Percentiles rank a stretch among this genome's conserved stretches.
phyloP scores from a whole-genome alignment of 495 filamentous ascomycete genomes.

The Hyaloscypha variabilis region DNA sequence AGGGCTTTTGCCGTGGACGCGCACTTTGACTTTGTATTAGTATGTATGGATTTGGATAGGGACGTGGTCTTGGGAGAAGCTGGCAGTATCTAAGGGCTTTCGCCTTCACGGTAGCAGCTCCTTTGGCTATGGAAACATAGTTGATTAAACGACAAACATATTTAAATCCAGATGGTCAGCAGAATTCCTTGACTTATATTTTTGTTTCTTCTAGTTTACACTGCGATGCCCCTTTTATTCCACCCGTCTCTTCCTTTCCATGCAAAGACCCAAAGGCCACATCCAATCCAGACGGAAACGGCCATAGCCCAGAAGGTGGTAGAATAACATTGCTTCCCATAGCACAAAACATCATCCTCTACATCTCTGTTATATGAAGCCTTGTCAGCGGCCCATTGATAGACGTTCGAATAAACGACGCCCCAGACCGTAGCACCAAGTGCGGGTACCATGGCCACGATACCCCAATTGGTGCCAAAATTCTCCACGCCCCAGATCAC shows the following conservation, averaged over 20 bases:
- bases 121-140: background rate
- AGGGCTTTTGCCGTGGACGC: background rate
- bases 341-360: slow-evolving; percentile 59
- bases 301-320: slow-evolving; percentile 80
- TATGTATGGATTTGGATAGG: background rate
- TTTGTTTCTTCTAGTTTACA: slow-evolving; percentile 45
- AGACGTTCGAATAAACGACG: slow-evolving; percentile 76
- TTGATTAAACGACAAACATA: background rate
- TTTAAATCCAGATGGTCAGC: background rate
- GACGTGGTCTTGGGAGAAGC: background rate
- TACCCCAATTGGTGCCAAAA: slow-evolving; percentile 97
- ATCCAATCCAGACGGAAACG: slow-evolving; percentile 74
- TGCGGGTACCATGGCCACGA: slow-evolving; percentile 89
- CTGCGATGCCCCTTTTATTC: slow-evolving; percentile 75
- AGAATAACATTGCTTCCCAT: slow-evolving; percentile 79
- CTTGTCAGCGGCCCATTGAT: slow-evolving; percentile 62
- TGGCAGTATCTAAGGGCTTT: background rate
- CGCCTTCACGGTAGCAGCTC: background rate
- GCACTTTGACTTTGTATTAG: background rate
- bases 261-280: slow-evolving; percentile 71
- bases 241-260: slow-evolving; percentile 81
- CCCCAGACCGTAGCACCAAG: slow-evolving; percentile 86
- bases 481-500: slow-evolving; percentile 98
- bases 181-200: background rate
- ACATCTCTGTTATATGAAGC: slow-evolving; percentile 29